Evolutionary conservation across 2,329 filamentous ascomycete species (phyloP).

Genomic region (Colletotrichum theobromicola): DNA sequence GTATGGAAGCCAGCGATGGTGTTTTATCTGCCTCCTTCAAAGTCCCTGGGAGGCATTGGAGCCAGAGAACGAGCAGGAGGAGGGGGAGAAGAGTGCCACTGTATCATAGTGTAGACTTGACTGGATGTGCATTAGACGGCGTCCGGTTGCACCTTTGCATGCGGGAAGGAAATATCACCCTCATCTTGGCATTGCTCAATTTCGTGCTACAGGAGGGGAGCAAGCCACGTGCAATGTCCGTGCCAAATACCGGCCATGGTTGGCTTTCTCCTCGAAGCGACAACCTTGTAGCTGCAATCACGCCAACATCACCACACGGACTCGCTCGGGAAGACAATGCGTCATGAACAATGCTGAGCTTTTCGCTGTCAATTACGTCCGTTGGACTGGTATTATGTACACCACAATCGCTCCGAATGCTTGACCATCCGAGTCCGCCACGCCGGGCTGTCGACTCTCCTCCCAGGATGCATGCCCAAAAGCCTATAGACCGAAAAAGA

Average conservation of each 20-base stretch:
- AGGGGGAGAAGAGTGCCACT: constrained; percentile 25
- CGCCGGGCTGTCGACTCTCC: not conserved
- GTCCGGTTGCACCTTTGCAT: constrained; percentile 36
- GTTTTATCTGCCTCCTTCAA: not conserved
- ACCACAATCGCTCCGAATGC: not conserved
- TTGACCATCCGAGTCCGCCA: not conserved
- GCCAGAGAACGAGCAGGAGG: not conserved
- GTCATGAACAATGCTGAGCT: not conserved
- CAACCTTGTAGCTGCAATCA: not conserved
- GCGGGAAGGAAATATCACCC: constrained; percentile 2
- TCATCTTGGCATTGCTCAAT: not conserved
- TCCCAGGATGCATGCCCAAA: not conserved
- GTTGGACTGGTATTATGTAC: constrained; percentile 13
- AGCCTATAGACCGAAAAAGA: not conserved
- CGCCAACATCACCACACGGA: not conserved
- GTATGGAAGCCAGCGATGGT: not conserved
- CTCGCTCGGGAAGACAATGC: not conserved
- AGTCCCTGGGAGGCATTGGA: not conserved
- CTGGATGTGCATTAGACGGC: constrained; percentile 48
- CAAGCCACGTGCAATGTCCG: not conserved
- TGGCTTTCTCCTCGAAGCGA: not conserved
- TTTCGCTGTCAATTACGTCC: constrained; percentile 3
- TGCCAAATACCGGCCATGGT: not conserved
- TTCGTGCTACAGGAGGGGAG: not conserved
- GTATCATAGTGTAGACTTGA: constrained; percentile 50